Evolutionary conservation across 441 rosid species (phyloP), one percentile per base, ranked within the genome.

Genomic region (Jatropha podagrica): DNA sequence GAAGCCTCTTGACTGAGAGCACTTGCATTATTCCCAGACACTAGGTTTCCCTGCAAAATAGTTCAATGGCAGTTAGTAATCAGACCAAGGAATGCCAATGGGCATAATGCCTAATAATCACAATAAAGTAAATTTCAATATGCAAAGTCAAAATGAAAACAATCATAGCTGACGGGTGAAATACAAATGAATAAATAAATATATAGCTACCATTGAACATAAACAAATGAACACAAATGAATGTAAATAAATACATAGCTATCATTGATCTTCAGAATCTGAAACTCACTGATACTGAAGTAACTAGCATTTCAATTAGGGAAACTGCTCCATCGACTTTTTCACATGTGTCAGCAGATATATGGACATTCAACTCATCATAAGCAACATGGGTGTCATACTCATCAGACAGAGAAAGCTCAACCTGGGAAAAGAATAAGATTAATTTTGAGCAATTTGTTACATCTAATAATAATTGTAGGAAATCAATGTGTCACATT

Each of bases 271-370:
- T 58, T 56, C 55, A 59, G 59, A 66, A 68, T 32, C 69, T 40
- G 42, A 68, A 67, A 84, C 99, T 93, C 88, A 96, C 99, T 32
- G 91, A 80, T 69, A 89, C 84, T 59, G 99, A 96, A 74, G 92
- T 82, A 60, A 93, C 74, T 74, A 92, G 90, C 85, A 91, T 80
- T 83, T 92, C 96, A 77, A 93, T 87, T 56, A 96, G 83, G 70
- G 91, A 83, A 77, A 91, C 91, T 49, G 98, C 97, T 68, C 89
- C 90, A 77, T 96, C 98, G 67, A 92, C 94, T 86, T 93, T 96
- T 77, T 92, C 95, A 83, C 81, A 92, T 44, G 92, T 87, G 69
- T 94, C 96, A 13, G 97, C 97, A 69, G 92, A 86, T 83, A 96
- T 81, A 73, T 83, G 89, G 73, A 93, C 84, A 71, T 80, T 82